These are phyloP conservation scores for Heteromeles arbutifolia DNA, from an alignment of 306 rosid genomes.

Conservation along the genomic window DNA sequence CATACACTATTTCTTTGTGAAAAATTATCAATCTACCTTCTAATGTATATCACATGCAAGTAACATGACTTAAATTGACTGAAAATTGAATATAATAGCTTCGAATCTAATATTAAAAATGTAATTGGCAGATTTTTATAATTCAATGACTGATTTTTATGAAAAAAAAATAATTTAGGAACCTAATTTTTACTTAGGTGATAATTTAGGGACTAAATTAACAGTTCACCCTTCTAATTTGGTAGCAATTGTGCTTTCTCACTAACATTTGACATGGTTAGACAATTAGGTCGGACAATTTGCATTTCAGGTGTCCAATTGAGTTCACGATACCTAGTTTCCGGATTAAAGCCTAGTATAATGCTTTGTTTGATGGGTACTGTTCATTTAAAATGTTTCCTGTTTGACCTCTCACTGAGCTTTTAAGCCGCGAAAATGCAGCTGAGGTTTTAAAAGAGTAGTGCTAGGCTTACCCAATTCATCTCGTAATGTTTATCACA, in stretches of 20 bases:
- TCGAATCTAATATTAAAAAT: no score
- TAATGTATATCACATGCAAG: no score
- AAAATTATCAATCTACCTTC: no score
- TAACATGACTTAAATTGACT: no score
- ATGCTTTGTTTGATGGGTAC: neutral
- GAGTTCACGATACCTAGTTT: neutral
- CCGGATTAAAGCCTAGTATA: neutral
- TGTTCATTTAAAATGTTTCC: neutral
- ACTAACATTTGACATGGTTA: neutral
- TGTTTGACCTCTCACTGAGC: neutral
- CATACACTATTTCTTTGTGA: no score
- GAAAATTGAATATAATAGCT: no score
- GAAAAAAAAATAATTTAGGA: no score
- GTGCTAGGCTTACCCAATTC: neutral
- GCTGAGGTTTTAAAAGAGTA: neutral
- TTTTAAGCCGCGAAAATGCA: no score
- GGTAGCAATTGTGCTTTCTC: neutral
- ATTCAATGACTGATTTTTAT: no score
- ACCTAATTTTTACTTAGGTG: no score
- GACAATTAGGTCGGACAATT: neutral
- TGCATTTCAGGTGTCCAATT: neutral
- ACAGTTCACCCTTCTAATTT: neutral
- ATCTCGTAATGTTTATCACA: neutral
- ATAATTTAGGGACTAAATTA: no score
- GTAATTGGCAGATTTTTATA: no score